A percentile compares a stretch with the other conserved stretches of the same genome.
Evolutionary conservation across 352 stramenopile genomes (phyloP).

Genomic region (Globisporangium yorkense): DNA sequence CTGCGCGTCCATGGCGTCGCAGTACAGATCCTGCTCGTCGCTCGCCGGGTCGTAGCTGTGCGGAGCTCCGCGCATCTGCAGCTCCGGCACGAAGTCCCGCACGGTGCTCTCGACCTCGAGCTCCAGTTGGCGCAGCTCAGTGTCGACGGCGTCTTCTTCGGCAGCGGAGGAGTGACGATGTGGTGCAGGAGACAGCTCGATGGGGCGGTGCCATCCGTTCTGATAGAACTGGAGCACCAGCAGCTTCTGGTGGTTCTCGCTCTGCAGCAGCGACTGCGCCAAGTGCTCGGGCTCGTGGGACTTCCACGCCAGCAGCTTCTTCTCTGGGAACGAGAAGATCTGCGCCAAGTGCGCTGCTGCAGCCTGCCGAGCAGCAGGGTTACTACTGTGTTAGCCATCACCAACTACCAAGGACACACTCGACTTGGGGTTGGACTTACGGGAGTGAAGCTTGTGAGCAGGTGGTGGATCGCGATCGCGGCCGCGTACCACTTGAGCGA

Average conservation of each 20-base stretch:
- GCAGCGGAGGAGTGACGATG: conserved; percentile 6
- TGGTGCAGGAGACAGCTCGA: conserved; percentile 3
- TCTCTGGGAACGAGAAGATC: conserved; percentile 12
- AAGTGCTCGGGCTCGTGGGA: conserved; percentile 17
- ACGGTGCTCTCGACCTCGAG: conserved; percentile 20
- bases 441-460: conserved; percentile 26
- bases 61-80: conserved; percentile 8
- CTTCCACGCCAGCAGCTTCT: conserved; percentile 1
- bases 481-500: conserved; percentile 66
- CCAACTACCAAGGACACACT: not conserved
- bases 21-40: conserved; percentile 12
- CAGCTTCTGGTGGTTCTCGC: conserved; percentile 24
- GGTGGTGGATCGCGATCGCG: conserved; percentile 39
- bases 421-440: conserved; percentile 3
- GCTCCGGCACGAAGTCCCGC: conserved; percentile 39
- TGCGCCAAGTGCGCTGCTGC: conserved; percentile 14
- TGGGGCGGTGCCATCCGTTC: conserved; percentile 29
- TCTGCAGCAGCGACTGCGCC: conserved; percentile 26
- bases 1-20: conserved; percentile 21
- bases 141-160: not conserved
- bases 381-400: not conserved
- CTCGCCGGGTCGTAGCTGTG: conserved; percentile 4
- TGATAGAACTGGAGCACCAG: conserved; percentile 44
- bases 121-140: conserved; percentile 19
- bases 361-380: conserved; percentile 1